Evolutionary conservation across 257 asterid genomes (phyloP), one percentile per base, ranked within the genome.

Genomic region (Echium plantagineum): DNA sequence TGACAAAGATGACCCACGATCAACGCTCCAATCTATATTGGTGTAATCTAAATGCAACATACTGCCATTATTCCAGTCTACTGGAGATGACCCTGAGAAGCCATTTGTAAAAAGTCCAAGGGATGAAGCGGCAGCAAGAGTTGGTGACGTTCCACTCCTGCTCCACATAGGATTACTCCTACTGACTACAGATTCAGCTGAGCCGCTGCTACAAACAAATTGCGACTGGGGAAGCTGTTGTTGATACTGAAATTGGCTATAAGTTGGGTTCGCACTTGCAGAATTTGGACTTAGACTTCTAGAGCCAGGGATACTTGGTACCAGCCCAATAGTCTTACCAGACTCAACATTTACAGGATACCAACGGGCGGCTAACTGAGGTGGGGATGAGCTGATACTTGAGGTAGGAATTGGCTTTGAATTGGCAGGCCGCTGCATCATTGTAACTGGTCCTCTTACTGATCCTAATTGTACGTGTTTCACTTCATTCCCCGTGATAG

Each of bases 381-480:
- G 74, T 12, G 84, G 74, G 55, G 86, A 76, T 51, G 89, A 79
- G 63, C 74, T 71, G 17, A 79, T 60, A 67, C 60, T 75, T 57
- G 85, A 55, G 61, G 71, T 69, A 59, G 76, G 80, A 47, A 59
- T 49, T 55, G 70, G 83, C 65, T 76, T 74, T 15, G 61, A 60
- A 49, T 66, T 79, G 16, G 67, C 54, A 22, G 90, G 80, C 51
- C 80, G 80, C 70, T 82, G 87, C 95, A 74, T 78, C 57, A 77
- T 70, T 9, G 67, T 70, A 21, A 81, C 75, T 1, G 94, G 85
- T 68, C 80, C 90, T 78, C 76, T 83, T 31, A 83, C 81, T 54
- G 90, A 77, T 59, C 90, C 94, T 47, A 81, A 61, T 62, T 78
- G 95, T 64, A 81, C 59, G 58, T 69, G 76, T 84, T 81, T 86